Percentiles rank a stretch among this genome's conserved stretches.
Conservation (phyloP, 768 basidiomycete species). For the Suillus lakei region DNA sequence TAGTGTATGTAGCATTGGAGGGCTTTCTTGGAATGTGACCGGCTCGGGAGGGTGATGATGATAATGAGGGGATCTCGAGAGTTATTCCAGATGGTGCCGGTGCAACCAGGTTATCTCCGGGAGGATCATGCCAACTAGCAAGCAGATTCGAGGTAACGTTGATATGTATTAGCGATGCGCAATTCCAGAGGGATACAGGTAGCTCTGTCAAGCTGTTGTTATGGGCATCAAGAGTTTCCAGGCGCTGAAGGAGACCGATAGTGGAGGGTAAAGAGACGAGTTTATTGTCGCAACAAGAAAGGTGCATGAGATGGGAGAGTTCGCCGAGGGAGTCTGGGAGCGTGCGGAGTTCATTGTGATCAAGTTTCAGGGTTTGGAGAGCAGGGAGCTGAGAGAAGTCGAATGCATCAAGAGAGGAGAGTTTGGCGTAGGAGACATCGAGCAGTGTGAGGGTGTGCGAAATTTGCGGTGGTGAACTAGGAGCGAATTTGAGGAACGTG, state of each 20-base stretch:
- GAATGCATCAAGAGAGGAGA: conserved; percentile 79
- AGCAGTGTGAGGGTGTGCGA: conserved; percentile 72
- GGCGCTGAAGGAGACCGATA: conserved; percentile 75
- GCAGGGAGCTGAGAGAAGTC: conserved; percentile 74
- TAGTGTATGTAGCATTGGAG: conserved; percentile 37
- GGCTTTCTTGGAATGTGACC: conserved; percentile 27
- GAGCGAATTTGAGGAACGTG: conserved; percentile 70
- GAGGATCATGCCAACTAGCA: conserved; percentile 71
- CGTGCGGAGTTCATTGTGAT: conserved; percentile 84
- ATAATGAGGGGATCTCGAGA: conserved; percentile 23
- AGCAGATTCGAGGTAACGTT: conserved; percentile 92
- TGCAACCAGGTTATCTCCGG: conserved; percentile 36
- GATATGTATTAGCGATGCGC: conserved; percentile 68
- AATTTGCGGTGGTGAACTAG: conserved; percentile 47
- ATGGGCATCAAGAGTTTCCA: conserved; percentile 83
- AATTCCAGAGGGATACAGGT: conserved; percentile 83
- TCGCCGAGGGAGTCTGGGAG: conserved; percentile 86
- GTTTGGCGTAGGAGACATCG: conserved; percentile 87
- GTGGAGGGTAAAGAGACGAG: conserved; percentile 75
- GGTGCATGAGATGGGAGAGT: conserved; percentile 66
- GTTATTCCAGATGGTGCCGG: conserved; percentile 25
- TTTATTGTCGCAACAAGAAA: conserved; percentile 93
- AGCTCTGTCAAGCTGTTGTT: conserved; percentile 86
- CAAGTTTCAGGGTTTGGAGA: conserved; percentile 73
- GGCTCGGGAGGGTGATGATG: conserved; percentile 20